Base-by-base conservation (phyloP, 2,329 filamentous ascomycete genomes). In the Exophiala xenobiotica region DNA sequence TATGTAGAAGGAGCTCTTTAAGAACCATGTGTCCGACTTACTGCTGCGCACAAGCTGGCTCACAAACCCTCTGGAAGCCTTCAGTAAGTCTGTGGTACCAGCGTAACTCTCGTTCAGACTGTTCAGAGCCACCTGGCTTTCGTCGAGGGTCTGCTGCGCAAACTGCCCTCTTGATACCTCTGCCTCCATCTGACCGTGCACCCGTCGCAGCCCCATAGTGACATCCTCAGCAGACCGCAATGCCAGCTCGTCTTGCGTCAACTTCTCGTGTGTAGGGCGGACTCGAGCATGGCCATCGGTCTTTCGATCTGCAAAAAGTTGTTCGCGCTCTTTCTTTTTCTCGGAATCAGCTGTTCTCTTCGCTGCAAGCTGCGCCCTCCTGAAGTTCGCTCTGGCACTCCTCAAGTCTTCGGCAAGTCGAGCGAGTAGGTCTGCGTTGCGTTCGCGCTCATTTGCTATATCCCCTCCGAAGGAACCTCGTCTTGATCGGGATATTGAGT, bases 11-110 rank as follows among this genome's bases (percentile, higher is more conserved):
- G 91, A 83, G 29, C 88, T 95, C 70, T 93, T 87, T 26, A 99
- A 80, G 67, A 99, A 99, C 93, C 93, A 99, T 2, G 91, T 96
- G 67, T 99, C 93, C 59, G 87, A 93, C 77, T 99, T 99, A 67
- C 95, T 90, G 58, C 88, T 93, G 55, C 83, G 82, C 40, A 97
- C 74, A 39, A 99, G 75, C 14, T 88, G 89, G 5, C 83, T 82
- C 6, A 96, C 80, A 14, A 99, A 75, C 49, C 84, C 85, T 58
- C 82, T 80, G 39, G 88, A 91, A 50, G 81, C 87, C 2, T 81
- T 77, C 29, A 99, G 78, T 65, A 96, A 79, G 9, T 81, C 81
- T 62, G 92, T 89, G 4, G 97, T 80, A 43, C 83, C 83, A 16
- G 78, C 83, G 71, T 99, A 99, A 29, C 82, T 86, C 63, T 95